phyloP scores from a whole-genome alignment of 2,329 filamentous ascomycete genomes.

The Ophiosphaerella narmari region DNA sequence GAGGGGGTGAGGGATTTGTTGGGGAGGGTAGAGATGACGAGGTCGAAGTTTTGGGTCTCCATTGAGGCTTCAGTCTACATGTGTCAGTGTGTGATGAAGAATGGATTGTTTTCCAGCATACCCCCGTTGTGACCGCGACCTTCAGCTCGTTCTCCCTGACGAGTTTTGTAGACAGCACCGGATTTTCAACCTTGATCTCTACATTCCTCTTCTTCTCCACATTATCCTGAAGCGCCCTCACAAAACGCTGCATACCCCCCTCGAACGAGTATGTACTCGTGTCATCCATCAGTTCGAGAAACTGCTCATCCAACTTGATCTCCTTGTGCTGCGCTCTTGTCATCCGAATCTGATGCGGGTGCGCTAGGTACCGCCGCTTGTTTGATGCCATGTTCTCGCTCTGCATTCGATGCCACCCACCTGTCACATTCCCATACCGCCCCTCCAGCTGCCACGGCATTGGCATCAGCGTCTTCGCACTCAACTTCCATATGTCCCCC shows the following conservation, averaged over 20 bases:
- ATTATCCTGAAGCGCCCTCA: conserved; percentile 40
- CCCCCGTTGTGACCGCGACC: conserved; percentile 31
- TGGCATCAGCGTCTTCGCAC: conserved; percentile 67
- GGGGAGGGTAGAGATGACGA: conserved; percentile 39
- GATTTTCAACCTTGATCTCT: conserved; percentile 44
- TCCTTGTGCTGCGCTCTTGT: conserved; percentile 39
- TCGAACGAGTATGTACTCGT: conserved; percentile 52
- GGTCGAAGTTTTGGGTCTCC: conserved; percentile 30
- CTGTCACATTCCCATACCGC: conserved; percentile 39
- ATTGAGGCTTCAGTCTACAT: conserved; percentile 15
- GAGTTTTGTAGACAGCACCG: conserved; percentile 26
- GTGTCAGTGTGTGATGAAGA: not conserved
- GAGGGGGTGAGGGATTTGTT: conserved; percentile 61
- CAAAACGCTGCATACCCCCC: conserved; percentile 49
- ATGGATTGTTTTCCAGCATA: conserved; percentile 13
- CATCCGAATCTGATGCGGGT: conserved; percentile 29
- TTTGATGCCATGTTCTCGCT: conserved; percentile 3
- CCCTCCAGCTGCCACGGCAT: conserved; percentile 55
- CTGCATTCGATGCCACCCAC: conserved; percentile 27
- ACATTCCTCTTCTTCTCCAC: conserved; percentile 48
- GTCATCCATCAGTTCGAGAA: conserved; percentile 37
- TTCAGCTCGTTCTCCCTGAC: conserved; percentile 12
- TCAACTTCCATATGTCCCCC: conserved; percentile 82
- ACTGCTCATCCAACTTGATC: conserved; percentile 39
- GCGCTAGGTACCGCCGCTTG: not conserved